Evolutionary conservation across 306 rosid species (phyloP).

Genomic region (Cucurbita moschata): DNA sequence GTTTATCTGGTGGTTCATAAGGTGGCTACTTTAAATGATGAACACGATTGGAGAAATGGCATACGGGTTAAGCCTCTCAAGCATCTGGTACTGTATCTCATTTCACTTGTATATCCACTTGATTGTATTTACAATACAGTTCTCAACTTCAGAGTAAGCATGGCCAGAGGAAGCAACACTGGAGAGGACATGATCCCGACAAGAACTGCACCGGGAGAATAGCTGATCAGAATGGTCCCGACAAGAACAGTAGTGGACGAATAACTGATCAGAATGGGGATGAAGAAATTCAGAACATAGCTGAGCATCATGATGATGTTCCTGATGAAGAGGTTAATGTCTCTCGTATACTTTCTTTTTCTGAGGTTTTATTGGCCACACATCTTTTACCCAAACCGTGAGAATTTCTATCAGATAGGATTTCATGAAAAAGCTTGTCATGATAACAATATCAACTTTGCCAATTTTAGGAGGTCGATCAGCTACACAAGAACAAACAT

Average conservation of each 20-base stretch:
- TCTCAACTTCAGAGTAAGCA: constrained; percentile 41
- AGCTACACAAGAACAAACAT: constrained; percentile 40
- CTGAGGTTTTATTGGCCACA: not conserved
- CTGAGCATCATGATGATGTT: constrained; percentile 49
- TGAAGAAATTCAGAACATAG: constrained; percentile 44
- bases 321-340: constrained; percentile 54
- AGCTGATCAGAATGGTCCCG: constrained; percentile 41
- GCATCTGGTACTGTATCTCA: constrained; percentile 25
- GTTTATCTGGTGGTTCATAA: constrained; percentile 12
- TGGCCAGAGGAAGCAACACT: constrained; percentile 51
- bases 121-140: constrained; percentile 8
- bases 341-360: not conserved
- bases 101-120: not conserved
- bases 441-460: not conserved
- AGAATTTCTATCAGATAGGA: not conserved
- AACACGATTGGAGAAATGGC: constrained; percentile 92
- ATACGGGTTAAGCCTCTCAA: constrained; percentile 82
- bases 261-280: constrained; percentile 36
- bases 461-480: constrained; percentile 45
- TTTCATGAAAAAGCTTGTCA: not conserved
- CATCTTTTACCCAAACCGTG: not conserved
- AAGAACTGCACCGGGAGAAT: constrained; percentile 31
- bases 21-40: constrained; percentile 68
- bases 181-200: constrained; percentile 56
- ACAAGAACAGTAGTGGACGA: constrained; percentile 37